Conservation (phyloP, 2,329 filamentous ascomycete genomes). For the Emmonsiellopsis sp. region DNA sequence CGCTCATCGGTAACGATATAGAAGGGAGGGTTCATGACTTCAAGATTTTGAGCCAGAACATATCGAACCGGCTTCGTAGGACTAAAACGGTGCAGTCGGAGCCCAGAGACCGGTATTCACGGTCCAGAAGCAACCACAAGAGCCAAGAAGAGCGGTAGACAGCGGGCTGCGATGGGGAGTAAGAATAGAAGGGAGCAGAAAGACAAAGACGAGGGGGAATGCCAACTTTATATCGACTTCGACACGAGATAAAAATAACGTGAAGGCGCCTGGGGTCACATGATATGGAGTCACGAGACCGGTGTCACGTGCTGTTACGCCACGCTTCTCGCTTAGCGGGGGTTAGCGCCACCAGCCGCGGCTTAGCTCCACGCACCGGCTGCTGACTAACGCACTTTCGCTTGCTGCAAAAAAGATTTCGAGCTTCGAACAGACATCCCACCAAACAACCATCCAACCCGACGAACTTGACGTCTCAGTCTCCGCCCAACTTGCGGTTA, state of each 20-base stretch:
- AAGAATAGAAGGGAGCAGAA: background rate
- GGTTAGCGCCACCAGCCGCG: background rate
- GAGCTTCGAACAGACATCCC: background rate
- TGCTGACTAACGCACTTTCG: conserved; percentile 3
- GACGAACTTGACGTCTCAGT: conserved; percentile 93
- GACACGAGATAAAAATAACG: background rate
- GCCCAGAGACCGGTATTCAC: background rate
- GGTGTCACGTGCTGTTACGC: background rate
- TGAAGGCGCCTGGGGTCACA: background rate
- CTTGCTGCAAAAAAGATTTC: background rate
- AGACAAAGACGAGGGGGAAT: background rate
- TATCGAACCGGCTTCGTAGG: background rate
- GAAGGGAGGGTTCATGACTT: conserved; percentile 1
- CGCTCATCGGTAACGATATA: background rate
- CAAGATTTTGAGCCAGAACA: conserved; percentile 1
- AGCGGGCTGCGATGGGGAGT: background rate
- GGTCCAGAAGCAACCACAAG: background rate
- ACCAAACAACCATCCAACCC: conserved; percentile 7
- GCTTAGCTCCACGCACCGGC: background rate
- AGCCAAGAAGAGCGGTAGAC: background rate
- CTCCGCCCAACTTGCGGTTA: conserved; percentile 97
- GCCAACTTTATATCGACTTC: background rate
- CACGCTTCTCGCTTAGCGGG: background rate
- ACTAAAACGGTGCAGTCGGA: background rate
- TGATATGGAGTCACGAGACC: background rate